Evolutionary conservation across 768 basidiomycete species (phyloP).

Genomic region (Lactarius vividus): DNA sequence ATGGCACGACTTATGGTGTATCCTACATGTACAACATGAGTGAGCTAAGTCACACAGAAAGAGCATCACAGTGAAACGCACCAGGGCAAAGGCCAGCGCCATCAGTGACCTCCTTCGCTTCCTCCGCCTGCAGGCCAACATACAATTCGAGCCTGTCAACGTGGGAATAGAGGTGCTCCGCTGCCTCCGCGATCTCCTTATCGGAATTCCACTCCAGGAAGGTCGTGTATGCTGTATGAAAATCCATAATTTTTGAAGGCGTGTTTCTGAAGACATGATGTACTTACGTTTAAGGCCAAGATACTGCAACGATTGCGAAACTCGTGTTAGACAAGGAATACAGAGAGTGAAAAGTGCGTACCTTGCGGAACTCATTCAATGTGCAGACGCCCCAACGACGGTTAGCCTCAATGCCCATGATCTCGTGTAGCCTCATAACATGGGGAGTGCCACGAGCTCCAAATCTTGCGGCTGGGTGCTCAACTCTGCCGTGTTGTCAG

Average conservation of each 20-base stretch:
- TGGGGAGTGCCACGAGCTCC: slow-evolving; percentile 71
- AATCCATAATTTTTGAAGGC: neutral
- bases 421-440: slow-evolving; percentile 71
- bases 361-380: slow-evolving; percentile 79
- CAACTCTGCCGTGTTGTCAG: slow-evolving; percentile 46
- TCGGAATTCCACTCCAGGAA: slow-evolving; percentile 85
- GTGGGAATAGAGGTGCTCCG: slow-evolving; percentile 74
- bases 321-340: neutral
- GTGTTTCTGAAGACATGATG: neutral
- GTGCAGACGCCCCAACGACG: slow-evolving; percentile 80
- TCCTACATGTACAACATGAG: slow-evolving; percentile 37
- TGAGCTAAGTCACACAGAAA: neutral
- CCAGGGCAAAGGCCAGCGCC: slow-evolving; percentile 87
- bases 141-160: slow-evolving; percentile 80
- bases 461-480: slow-evolving; percentile 70
- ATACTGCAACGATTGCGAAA: slow-evolving; percentile 41
- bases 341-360: slow-evolving; percentile 27
- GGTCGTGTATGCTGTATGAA: slow-evolving; percentile 51
- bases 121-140: slow-evolving; percentile 76
- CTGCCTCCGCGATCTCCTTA: slow-evolving; percentile 62
- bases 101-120: slow-evolving; percentile 67
- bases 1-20: slow-evolving; percentile 86
- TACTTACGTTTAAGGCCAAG: slow-evolving; percentile 70
- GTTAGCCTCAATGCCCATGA: slow-evolving; percentile 81
- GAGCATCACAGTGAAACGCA: slow-evolving; percentile 31